Base-by-base conservation (phyloP, 257 asterid species). In the Rubia yunnanensis region DNA sequence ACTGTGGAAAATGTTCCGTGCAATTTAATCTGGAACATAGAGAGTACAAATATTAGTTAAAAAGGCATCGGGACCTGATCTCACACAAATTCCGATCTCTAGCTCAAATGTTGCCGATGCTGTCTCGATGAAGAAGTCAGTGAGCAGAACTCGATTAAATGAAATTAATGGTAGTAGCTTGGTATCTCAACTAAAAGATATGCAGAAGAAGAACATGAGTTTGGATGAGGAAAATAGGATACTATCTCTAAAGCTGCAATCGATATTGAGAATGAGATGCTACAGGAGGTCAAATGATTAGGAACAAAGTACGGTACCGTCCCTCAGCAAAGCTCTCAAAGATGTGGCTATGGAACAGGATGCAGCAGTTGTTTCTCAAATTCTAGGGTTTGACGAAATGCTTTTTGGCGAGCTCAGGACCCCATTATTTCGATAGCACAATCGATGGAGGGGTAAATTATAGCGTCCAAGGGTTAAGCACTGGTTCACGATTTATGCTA, bases 321-420 rank as follows among this genome's bases (percentile, higher is more conserved):
- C 92, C 30, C 78, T 94, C 68, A 81, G 99, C 65, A 94, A 85
- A 82, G 90, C 97, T 71, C 88, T 94, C 72, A 88, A 74, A 87
- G 99, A 94, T 76, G 94, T 94, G 71, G 99, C 97, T 4, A 90
- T 89, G 94, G 99, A 94, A 84, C 90, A 94, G 64, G 99, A 94
- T 86, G 99, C 99, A 54, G 99, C 99, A 72, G 96, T 94, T 74
- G 97, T 94, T 84, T 86, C 96, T 66, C 86, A n/a, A n/a, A n/a
- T n/a, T n/a, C n/a, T n/a, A n/a, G n/a, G n/a, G n/a, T n/a, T n/a
- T n/a, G n/a, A n/a, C n/a, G n/a, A n/a, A n/a, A n/a, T n/a, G n/a
- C n/a, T n/a, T n/a, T n/a, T n/a, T n/a, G n/a, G n/a, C n/a, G n/a
- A n/a, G n/a, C n/a, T n/a, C n/a, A n/a, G n/a, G n/a, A n/a, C n/a